These are phyloP conservation scores for Waltiozyma sp. DNA, from an alignment of 1,139 yeast species.

Conservation along the genomic window DNA sequence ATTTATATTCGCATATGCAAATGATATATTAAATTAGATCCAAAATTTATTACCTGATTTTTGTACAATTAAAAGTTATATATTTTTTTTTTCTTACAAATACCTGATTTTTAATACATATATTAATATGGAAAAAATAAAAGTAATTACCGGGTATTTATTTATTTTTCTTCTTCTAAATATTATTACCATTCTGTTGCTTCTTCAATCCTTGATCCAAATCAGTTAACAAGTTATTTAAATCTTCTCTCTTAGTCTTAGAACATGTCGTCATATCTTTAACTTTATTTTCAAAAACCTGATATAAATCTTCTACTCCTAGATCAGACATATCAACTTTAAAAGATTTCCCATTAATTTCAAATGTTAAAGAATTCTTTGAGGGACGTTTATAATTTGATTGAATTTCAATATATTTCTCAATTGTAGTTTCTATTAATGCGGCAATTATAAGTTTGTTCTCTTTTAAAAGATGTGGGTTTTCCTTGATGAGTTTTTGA, in stretches of 20 bases:
- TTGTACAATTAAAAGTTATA: no score
- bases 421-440: not conserved
- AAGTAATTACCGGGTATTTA: no score
- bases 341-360: not conserved
- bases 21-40: no score
- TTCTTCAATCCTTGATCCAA: not conserved
- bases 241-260: not conserved
- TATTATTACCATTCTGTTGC: no score
- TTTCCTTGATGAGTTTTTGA: not conserved
- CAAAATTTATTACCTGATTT: no score
- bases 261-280: not conserved
- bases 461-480: not conserved
- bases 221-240: not conserved
- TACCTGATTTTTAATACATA: no score
- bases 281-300: not conserved
- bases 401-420: not conserved
- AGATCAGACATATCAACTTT: not conserved
- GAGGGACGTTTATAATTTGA: not conserved
- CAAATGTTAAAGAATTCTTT: not conserved
- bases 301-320: not conserved
- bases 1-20: no score
- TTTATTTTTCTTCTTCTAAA: no score
- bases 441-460: not conserved
- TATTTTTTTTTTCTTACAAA: no score
- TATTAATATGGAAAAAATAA: no score